These are phyloP conservation scores for Penicillium canariense DNA, from an alignment of 495 filamentous ascomycete species.

Conservation along the genomic window DNA sequence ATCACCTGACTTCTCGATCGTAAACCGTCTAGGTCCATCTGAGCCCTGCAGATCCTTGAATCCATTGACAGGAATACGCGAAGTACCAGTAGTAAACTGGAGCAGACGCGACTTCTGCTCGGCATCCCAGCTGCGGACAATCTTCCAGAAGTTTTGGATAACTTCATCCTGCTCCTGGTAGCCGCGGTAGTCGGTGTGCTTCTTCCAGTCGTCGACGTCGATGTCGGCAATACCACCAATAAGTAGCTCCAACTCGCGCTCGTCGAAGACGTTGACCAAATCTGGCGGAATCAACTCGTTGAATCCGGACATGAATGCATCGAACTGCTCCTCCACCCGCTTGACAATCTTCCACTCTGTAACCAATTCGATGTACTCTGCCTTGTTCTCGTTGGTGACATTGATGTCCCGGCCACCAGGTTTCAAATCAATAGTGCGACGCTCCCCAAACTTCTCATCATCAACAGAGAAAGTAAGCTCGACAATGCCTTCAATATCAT, in stretches of 20 bases:
- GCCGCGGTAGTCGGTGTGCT: constrained; percentile 99
- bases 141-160: constrained; percentile 98
- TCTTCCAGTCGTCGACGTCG: constrained; percentile 99
- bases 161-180: constrained; percentile 98
- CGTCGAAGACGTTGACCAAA: constrained; percentile 97
- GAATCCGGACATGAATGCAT: constrained; percentile 95
- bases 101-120: constrained; percentile 96
- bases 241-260: constrained; percentile 92
- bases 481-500: constrained; percentile 89
- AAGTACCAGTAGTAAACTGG: constrained; percentile 97
- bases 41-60: constrained; percentile 99
- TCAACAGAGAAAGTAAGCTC: constrained; percentile 95
- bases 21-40: constrained; percentile 92
- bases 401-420: constrained; percentile 86
- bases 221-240: constrained; percentile 99
- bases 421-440: constrained; percentile 87
- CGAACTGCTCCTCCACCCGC: constrained; percentile 95
- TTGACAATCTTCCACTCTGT: constrained; percentile 99
- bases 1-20: constrained; percentile 96
- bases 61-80: constrained; percentile 96
- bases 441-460: constrained; percentile 95
- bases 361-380: constrained; percentile 93
- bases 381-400: constrained; percentile 96
- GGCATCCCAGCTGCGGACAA: constrained; percentile 91
- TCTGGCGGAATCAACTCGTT: constrained; percentile 96